phyloP scores from a whole-genome alignment of 2,329 filamentous ascomycete species.

The Monilinia aucupariae region DNA sequence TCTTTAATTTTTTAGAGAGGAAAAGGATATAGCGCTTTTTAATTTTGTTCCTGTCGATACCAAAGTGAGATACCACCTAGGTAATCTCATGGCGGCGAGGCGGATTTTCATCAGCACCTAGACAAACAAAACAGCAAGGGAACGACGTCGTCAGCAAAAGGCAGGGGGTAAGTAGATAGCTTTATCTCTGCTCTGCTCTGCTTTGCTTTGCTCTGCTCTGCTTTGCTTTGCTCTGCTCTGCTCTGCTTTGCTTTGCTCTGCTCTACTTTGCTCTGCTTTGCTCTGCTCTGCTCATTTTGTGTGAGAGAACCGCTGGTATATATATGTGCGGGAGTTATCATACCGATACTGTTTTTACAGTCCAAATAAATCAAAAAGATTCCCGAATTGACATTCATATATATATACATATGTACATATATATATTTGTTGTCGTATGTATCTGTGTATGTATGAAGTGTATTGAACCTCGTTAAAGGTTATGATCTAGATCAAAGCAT shows the following conservation, averaged over 20 bases:
- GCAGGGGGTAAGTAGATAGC: not conserved
- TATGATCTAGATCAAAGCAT: no score
- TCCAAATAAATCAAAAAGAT: not conserved
- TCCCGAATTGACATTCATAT: not conserved
- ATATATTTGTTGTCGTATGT: not conserved
- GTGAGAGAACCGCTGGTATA: not conserved
- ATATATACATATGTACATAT: not conserved
- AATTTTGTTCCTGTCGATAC: not conserved
- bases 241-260: not conserved
- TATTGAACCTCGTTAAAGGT: not conserved
- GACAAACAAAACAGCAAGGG: not conserved
- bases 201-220: no score
- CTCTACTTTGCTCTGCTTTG: no score
- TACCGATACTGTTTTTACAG: not conserved
- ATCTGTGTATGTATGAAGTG: not conserved
- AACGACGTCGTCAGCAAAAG: not conserved
- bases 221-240: no score
- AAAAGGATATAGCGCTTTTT: not conserved
- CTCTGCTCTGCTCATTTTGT: not conserved
- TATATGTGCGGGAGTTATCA: not conserved
- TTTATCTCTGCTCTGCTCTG: not conserved
- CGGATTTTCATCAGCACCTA: not conserved
- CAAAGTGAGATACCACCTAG: not conserved
- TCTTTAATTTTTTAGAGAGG: slow-evolving; percentile 7
- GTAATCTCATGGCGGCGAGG: slow-evolving; percentile 1